These are phyloP conservation scores for Tympanopsis confertula DNA, from an alignment of 2,329 filamentous ascomycete genomes.

Conservation along the genomic window DNA sequence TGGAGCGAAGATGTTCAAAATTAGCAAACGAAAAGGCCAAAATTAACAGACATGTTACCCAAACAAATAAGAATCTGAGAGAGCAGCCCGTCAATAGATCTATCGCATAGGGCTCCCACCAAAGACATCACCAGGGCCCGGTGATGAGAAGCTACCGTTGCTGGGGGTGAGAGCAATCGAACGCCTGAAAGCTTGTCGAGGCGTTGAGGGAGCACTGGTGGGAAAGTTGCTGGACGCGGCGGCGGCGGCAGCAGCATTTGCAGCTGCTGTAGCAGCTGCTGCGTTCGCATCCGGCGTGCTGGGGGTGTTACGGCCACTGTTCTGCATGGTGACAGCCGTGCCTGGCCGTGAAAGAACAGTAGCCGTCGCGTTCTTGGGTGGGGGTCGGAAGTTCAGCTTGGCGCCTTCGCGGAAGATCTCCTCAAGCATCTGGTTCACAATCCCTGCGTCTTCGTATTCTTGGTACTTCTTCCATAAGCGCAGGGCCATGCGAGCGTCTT, in stretches of 20 bases:
- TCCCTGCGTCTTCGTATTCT: constrained; percentile 50
- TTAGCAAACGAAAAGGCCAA: too few relatives aligned
- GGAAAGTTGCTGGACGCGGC: constrained; percentile 7
- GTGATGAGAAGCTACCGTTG: constrained; percentile 23
- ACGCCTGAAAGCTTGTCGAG: constrained; percentile 25
- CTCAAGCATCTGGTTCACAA: constrained; percentile 49
- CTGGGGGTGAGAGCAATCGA: constrained; percentile 26
- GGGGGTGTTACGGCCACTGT: constrained; percentile 26
- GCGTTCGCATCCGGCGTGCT: constrained; percentile 9
- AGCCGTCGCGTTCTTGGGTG: constrained; percentile 13
- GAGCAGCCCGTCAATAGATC: too few relatives aligned
- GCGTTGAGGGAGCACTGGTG: constrained; percentile 22
- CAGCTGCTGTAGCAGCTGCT: not conserved
- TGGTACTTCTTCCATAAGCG: constrained; percentile 53
- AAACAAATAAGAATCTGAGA: too few relatives aligned
- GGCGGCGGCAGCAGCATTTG: not conserved
- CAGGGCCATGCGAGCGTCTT: constrained; percentile 55
- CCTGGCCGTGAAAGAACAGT: constrained; percentile 17
- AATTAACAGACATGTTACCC: too few relatives aligned
- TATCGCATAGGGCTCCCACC: constrained; percentile 22
- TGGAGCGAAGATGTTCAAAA: too few relatives aligned
- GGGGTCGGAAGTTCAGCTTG: constrained; percentile 36
- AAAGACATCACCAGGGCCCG: constrained; percentile 22
- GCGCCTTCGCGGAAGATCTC: constrained; percentile 48
- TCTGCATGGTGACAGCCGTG: constrained; percentile 22